phyloP scores from a whole-genome alignment of 495 filamentous ascomycete genomes.

The Aspergillus taichungensis region DNA sequence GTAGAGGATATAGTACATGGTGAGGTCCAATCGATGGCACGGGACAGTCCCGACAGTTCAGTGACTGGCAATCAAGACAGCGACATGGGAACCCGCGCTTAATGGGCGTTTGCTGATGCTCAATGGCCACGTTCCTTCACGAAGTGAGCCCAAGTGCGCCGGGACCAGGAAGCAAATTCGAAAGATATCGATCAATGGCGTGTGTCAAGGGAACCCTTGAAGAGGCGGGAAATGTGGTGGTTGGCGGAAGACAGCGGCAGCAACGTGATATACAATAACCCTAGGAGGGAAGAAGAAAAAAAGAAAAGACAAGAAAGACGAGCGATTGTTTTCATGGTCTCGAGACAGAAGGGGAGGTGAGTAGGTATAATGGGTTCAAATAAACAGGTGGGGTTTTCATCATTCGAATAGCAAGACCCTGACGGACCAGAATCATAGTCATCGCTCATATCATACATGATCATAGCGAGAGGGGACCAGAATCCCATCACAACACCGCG shows the following conservation, averaged over 20 bases:
- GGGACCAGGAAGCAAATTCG: no score
- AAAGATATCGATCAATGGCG: slow-evolving; percentile 9
- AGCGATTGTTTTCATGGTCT: slow-evolving; percentile 6
- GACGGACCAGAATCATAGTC: no score
- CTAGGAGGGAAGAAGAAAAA: slow-evolving; percentile 14
- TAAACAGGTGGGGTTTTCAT: slow-evolving; percentile 15
- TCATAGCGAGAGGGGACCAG: no score
- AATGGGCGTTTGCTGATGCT: slow-evolving; percentile 23
- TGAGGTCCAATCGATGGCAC: slow-evolving; percentile 19
- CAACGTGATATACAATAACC: slow-evolving; percentile 7
- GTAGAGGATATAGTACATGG: slow-evolving; percentile 63
- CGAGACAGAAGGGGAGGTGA: not conserved
- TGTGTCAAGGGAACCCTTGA: slow-evolving; percentile 7
- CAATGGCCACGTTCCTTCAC: slow-evolving; percentile 17
- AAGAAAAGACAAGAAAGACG: slow-evolving; percentile 16
- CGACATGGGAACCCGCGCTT: slow-evolving; percentile 20
- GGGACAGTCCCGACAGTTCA: slow-evolving; percentile 1
- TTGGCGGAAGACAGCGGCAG: slow-evolving; percentile 1
- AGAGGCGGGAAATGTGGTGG: slow-evolving; percentile 5
- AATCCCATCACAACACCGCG: no score
- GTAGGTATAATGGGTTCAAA: slow-evolving; percentile 17
- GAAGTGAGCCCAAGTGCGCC: no score
- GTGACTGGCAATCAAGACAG: slow-evolving; percentile 21
- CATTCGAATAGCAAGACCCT: not conserved
- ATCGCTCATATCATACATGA: no score